Evolutionary conservation across 805 yeast species (phyloP).

Genomic region (Teunomyces panamensis): DNA sequence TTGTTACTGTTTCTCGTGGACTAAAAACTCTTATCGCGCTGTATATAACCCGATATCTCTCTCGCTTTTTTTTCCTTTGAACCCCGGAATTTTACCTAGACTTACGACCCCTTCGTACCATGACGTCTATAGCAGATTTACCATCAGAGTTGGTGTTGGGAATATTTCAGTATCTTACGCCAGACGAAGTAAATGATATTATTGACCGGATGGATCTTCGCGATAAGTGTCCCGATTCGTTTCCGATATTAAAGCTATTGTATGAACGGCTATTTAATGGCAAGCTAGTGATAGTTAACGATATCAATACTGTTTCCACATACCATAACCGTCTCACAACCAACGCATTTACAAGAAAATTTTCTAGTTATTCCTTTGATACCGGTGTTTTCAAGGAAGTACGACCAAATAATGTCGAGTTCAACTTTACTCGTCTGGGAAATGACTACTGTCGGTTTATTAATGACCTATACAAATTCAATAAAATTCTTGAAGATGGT

Average conservation of each 20-base stretch:
- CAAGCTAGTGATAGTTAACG: constrained; percentile 11
- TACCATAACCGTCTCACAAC: constrained; percentile 14
- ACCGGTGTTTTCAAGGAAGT: constrained; percentile 11
- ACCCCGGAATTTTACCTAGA: background rate
- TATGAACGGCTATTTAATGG: constrained; percentile 21
- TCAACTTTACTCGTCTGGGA: constrained; percentile 18
- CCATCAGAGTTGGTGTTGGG: constrained; percentile 18
- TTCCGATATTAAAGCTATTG: constrained; percentile 6
- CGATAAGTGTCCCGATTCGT: background rate
- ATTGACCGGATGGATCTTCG: constrained; percentile 5
- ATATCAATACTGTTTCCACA: background rate
- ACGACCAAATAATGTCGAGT: constrained; percentile 20
- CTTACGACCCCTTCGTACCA: background rate
- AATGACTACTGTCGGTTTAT: constrained; percentile 23
- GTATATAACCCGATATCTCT: background rate
- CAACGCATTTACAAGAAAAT: constrained; percentile 11
- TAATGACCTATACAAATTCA: constrained; percentile 18
- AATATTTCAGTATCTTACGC: constrained; percentile 10
- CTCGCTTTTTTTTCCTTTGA: background rate
- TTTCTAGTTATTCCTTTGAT: constrained; percentile 4
- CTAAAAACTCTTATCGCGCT: background rate
- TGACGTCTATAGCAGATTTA: constrained; percentile 8
- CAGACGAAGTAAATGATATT: constrained; percentile 5
- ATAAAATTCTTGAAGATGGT: constrained; percentile 14
- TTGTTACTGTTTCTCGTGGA: background rate